phyloP scores from a whole-genome alignment of 495 filamentous ascomycete species.

The Penicillium turbatum region DNA sequence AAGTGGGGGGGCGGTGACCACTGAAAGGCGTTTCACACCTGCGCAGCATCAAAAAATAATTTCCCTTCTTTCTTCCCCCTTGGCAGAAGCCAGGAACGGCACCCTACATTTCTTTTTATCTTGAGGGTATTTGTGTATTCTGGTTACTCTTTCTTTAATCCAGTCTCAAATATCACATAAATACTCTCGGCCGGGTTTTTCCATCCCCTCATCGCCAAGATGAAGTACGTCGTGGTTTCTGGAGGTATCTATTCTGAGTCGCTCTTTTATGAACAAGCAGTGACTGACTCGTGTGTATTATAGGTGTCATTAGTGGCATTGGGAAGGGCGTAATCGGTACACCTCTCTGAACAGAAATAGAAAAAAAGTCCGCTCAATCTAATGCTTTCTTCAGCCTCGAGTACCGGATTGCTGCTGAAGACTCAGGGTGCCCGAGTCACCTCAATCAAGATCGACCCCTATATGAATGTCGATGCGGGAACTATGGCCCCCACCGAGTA shows the following conservation, averaged over 20 bases:
- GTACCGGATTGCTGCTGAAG: constrained; percentile 71
- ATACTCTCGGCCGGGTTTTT: not conserved
- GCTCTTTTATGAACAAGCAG: not conserved
- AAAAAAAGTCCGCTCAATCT: constrained; percentile 1
- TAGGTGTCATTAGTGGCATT: constrained; percentile 75
- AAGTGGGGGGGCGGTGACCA: constrained; percentile 23
- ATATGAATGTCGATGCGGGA: constrained; percentile 68
- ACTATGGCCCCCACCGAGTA: constrained; percentile 77
- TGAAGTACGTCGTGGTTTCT: constrained; percentile 29
- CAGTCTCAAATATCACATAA: not conserved
- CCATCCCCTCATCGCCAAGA: constrained; percentile 7
- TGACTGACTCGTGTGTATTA: constrained; percentile 4
- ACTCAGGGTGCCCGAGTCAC: constrained; percentile 69
- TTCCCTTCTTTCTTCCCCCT: constrained; percentile 16
- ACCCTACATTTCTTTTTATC: constrained; percentile 19
- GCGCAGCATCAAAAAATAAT: constrained; percentile 8
- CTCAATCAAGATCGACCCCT: constrained; percentile 60
- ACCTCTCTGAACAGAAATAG: not conserved
- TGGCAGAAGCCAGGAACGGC: constrained; percentile 19
- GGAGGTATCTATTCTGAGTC: constrained; percentile 18
- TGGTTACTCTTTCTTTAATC: constrained; percentile 1
- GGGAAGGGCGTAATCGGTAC: constrained; percentile 72
- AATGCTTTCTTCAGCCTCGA: constrained; percentile 40
- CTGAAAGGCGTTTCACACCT: not conserved
- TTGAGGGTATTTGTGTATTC: not conserved